Evolutionary conservation across 169 alveolate species (phyloP), one percentile per base, ranked within the genome.

Genomic region (Babesia sp.): DNA sequence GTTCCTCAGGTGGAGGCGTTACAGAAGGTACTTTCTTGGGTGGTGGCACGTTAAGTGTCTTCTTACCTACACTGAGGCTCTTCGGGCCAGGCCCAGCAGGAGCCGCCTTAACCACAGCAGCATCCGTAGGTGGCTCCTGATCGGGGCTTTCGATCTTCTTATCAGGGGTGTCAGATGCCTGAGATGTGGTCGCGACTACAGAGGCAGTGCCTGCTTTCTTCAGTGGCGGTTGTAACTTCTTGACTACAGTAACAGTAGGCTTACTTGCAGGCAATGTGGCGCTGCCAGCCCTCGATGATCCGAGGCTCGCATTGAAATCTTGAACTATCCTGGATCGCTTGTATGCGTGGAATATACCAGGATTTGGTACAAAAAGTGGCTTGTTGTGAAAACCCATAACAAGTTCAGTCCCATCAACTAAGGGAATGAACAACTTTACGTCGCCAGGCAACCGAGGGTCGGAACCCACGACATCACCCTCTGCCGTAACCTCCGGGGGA

Each of bases 341-440:
- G 63, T 5, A 64, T 0, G 78, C 77, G 61, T 89, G 93, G 61
- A 63, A 58, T 33, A 89, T 71, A 28, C 90, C 93, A 1, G 93
- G 93, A 57, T 89, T 89, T 8, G 93, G 93, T 20, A 89, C 91
- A 53, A 51, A 79, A 34, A 89, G 56, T 22, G 91, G 93, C 45
- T 67, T 89, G 74, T 81, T 72, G 68, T 89, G 55, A 66, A 79
- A 89, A 11, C 93, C 93, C 28, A 64, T 69, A 33, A 84, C 33
- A 18, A 51, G 73, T 41, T 85, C 77, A 33, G 56, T 71, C 31
- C 78, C 85, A 33, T 71, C 73, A 2, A 66, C 36, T 18, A 72
- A 31, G n/a, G 85, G 84, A 29, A 81, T 68, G 37, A 58, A 71
- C 3, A 71, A 48, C 24, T 4, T 33, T 29, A 71, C 76, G 26